These are phyloP conservation scores for Ustilago cynodontis DNA, from an alignment of 1,284 basidiomycete species.

Conservation along the genomic window DNA sequence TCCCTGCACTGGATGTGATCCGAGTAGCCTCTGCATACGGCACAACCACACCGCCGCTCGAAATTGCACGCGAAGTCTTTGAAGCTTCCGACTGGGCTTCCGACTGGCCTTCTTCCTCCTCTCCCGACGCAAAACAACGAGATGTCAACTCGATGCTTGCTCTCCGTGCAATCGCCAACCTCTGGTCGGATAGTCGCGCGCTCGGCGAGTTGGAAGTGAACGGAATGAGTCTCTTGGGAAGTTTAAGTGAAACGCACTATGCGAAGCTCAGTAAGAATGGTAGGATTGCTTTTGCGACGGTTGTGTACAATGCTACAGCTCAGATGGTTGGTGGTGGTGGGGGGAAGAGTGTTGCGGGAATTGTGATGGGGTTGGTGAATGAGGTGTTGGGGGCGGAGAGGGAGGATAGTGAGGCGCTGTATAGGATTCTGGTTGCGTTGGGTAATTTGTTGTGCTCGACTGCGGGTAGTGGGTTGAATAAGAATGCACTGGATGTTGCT, in stretches of 20 bases:
- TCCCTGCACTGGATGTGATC: slow-evolving; percentile 91
- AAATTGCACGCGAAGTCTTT: slow-evolving; percentile 77
- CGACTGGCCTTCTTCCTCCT: slow-evolving; percentile 72
- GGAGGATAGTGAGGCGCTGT: slow-evolving; percentile 83
- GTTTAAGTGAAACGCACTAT: slow-evolving; percentile 52
- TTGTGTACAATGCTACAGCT: slow-evolving; percentile 77
- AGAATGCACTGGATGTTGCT: slow-evolving; percentile 13
- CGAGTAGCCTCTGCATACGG: slow-evolving; percentile 80
- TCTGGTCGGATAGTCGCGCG: slow-evolving; percentile 73
- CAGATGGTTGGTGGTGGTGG: slow-evolving; percentile 28
- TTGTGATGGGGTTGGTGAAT: slow-evolving; percentile 52
- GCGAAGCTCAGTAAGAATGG: slow-evolving; percentile 77
- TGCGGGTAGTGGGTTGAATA: slow-evolving; percentile 16
- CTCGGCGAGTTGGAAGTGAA: slow-evolving; percentile 61
- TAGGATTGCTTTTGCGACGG: slow-evolving; percentile 80
- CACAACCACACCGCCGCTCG: slow-evolving; percentile 73
- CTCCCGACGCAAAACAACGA: slow-evolving; percentile 74
- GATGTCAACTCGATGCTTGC: slow-evolving; percentile 90
- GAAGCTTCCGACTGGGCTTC: slow-evolving; percentile 78
- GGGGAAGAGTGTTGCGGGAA: slow-evolving; percentile 24
- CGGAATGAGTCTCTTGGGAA: slow-evolving; percentile 69
- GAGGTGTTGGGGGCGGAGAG: slow-evolving; percentile 71
- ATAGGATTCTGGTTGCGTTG: slow-evolving; percentile 85
- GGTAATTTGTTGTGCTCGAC: slow-evolving; percentile 75
- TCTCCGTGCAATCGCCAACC: slow-evolving; percentile 84